Base-by-base conservation (phyloP, 2,329 filamentous ascomycete genomes). In the Venturia oleaginea region DNA sequence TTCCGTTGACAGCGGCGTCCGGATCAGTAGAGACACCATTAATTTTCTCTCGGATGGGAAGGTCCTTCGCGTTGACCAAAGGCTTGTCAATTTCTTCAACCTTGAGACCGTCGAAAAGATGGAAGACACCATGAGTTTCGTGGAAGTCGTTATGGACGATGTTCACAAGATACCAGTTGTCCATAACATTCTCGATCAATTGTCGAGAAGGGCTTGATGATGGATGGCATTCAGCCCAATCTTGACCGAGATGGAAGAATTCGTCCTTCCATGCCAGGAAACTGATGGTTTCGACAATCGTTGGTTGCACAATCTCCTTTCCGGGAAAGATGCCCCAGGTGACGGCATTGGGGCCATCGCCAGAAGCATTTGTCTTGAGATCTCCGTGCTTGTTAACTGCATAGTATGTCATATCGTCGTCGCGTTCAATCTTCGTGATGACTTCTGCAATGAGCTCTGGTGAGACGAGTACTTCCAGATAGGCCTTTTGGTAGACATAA, bases 101-200 rank as follows among this genome's bases (percentile, higher is more conserved):
- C 66, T 83, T 75, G 3, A 99, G 81, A 30, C 86, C 91, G 19
- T 92, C 84, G 74, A 99, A 94, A 32, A 97, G 81, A 57, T 89
- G 84, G 74, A 96, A 97, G 69, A 99, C 89, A 64, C 86, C 87
- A 62, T 86, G 83, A 64, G 85, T 86, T 70, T 91, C 83, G 75
- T 96, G 91, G 86, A 99, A 99, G 75, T 99, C 92, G 73, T 99
- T 99, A 80, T 99, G 92, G 34, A 99, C 91, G 70, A 99, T 96
- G 73, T 99, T 99, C 70, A 99, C 84, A 65, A 99, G 81, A 73
- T 92, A 93, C 92, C 93, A 99, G 62, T 86, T 86, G 66, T 93
- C 87, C 85, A 97, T 94, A 67, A 97, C 82, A 63, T 84, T 82
- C 69, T 92, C 85, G 68, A 99, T 89, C 67, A 97, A 77, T 67